Percentiles rank a stretch among this genome's conserved stretches.
phyloP scores from a whole-genome alignment of 768 basidiomycete genomes.

The Kwoniella dejecticola region DNA sequence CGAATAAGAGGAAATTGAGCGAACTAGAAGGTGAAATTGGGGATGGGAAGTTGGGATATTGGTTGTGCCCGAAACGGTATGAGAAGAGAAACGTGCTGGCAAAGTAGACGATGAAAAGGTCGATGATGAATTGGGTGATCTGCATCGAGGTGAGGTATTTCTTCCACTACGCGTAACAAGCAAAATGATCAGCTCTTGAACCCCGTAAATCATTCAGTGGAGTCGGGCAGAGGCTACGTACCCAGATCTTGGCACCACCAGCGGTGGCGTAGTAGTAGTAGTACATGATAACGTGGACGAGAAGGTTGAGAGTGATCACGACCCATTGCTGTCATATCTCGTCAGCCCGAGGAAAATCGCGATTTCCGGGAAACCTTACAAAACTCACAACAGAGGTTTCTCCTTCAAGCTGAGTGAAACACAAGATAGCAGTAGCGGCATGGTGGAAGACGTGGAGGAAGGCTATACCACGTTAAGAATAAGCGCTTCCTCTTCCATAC shows the following conservation, averaged over 20 bases:
- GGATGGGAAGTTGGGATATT: slow-evolving; percentile 24
- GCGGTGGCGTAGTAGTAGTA: slow-evolving; percentile 99
- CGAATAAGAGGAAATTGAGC: slow-evolving; percentile 13
- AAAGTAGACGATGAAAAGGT: slow-evolving; percentile 87
- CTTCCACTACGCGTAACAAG: slow-evolving; percentile 75
- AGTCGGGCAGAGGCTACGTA: slow-evolving; percentile 51
- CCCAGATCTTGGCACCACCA: slow-evolving; percentile 95
- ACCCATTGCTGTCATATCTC: slow-evolving; percentile 78
- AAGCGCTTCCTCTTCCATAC: too few relatives aligned
- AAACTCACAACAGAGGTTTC: slow-evolving; percentile 85
- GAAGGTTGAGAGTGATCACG: slow-evolving; percentile 84
- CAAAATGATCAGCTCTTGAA: neutral
- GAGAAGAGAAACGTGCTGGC: slow-evolving; percentile 70
- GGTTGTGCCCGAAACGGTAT: slow-evolving; percentile 34
- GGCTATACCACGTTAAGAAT: slow-evolving; percentile 60
- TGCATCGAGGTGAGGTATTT: slow-evolving; percentile 96
- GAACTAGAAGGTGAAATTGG: slow-evolving; percentile 30
- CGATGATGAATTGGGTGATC: slow-evolving; percentile 92
- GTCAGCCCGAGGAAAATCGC: slow-evolving; percentile 13
- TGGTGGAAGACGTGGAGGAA: slow-evolving; percentile 99
- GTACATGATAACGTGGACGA: slow-evolving; percentile 98
- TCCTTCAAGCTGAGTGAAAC: slow-evolving; percentile 92
- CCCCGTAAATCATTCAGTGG: neutral
- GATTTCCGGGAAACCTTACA: neutral
- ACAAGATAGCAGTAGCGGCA: slow-evolving; percentile 92